A percentile compares a stretch with the other conserved stretches of the same genome.
Evolutionary conservation across 495 filamentous ascomycete species (phyloP).

Genomic region (Tuber calosporum): DNA sequence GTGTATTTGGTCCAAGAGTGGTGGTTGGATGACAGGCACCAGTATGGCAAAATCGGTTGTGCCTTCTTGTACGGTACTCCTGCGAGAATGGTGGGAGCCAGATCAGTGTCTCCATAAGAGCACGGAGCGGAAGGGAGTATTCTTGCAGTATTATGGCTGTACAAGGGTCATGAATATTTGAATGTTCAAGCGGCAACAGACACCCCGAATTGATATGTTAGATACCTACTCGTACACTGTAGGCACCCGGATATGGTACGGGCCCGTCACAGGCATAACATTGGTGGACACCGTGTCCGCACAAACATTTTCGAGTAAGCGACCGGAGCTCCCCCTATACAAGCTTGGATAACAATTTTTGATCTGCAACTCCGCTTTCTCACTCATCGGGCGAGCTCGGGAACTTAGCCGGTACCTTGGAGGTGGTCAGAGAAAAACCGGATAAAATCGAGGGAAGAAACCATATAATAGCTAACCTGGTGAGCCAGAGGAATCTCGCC

Average conservation of each 20-base stretch:
- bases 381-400: constrained; percentile 24
- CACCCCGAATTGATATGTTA: neutral
- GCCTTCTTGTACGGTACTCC: neutral
- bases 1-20: neutral
- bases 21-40: neutral
- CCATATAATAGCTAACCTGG: neutral
- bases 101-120: neutral
- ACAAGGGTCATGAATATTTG: neutral
- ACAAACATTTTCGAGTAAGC: neutral
- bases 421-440: neutral
- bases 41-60: neutral
- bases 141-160: neutral
- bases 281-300: neutral
- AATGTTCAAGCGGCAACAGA: neutral
- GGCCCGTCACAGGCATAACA: neutral
- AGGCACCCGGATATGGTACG: neutral
- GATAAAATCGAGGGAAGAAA: neutral
- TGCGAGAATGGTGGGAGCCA: neutral
- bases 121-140: neutral
- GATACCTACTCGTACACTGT: neutral
- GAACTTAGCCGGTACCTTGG: constrained; percentile 22
- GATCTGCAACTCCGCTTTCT: constrained; percentile 16
- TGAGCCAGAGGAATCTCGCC: constrained; percentile 17
- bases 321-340: constrained; percentile 30
- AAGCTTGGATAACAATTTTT: constrained; percentile 24